Evolutionary conservation across 1,284 basidiomycete species (phyloP).

Genomic region (Hypsizygus ulmarius): DNA sequence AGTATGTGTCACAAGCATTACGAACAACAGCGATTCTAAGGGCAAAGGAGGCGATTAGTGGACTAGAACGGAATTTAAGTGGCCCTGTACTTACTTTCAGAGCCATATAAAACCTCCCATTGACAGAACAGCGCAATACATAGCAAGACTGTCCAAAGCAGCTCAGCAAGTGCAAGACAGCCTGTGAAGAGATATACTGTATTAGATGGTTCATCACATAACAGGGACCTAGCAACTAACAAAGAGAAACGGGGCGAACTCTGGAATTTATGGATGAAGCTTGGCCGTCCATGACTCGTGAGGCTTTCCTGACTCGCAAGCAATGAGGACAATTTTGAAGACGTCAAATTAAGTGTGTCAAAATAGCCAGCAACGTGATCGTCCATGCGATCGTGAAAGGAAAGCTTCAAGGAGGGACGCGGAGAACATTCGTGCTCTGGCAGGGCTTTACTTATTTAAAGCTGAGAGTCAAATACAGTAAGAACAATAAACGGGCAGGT

Average conservation of each 20-base stretch:
- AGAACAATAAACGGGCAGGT: too few species aligned
- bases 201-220: neutral
- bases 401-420: neutral
- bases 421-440: too few species aligned
- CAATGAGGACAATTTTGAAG: too few species aligned
- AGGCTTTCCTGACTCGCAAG: too few species aligned
- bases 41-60: neutral
- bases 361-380: too few species aligned
- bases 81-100: conserved; percentile 10
- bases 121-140: conserved; percentile 14
- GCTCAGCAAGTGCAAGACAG: conserved; percentile 12
- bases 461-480: too few species aligned
- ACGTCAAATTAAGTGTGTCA: too few species aligned
- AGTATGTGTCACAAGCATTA: conserved; percentile 44
- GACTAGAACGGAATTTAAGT: neutral
- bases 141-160: conserved; percentile 15
- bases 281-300: too few species aligned
- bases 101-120: conserved; percentile 12
- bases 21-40: conserved; percentile 34
- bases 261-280: too few species aligned
- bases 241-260: too few species aligned
- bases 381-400: neutral
- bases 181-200: conserved; percentile 6
- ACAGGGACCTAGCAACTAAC: too few species aligned
- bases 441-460: too few species aligned